Conservation (phyloP, 1,284 basidiomycete species). For the Tranzscheliella williamsii region DNA sequence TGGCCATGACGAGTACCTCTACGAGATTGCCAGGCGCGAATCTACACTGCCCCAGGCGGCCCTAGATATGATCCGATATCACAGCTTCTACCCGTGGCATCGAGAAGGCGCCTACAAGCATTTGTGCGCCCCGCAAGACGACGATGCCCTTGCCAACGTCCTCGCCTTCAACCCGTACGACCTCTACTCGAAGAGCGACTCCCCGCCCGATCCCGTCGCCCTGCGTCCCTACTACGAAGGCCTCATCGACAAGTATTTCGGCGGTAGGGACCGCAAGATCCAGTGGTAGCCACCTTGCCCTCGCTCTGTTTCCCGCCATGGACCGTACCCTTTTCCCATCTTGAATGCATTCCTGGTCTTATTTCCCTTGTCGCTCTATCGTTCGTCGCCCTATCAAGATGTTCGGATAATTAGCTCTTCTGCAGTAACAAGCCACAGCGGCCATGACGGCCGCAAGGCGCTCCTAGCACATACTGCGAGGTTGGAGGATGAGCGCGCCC, state of each 20-base stretch:
- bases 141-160: slow-evolving; percentile 31
- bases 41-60: slow-evolving; percentile 76
- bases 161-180: slow-evolving; percentile 83
- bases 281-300: too few relatives aligned
- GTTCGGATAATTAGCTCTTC: too few relatives aligned
- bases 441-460: too few relatives aligned
- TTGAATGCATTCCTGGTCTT: too few relatives aligned
- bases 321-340: too few relatives aligned
- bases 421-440: too few relatives aligned
- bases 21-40: slow-evolving; percentile 40
- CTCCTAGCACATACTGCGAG: too few relatives aligned
- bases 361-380: too few relatives aligned
- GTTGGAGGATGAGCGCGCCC: too few relatives aligned
- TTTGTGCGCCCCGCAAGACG: slow-evolving; percentile 27
- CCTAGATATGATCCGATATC: slow-evolving; percentile 88
- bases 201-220: slow-evolving; percentile 68
- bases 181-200: slow-evolving; percentile 84
- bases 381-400: too few relatives aligned
- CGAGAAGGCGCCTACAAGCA: slow-evolving; percentile 39
- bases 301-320: too few relatives aligned
- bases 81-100: slow-evolving; percentile 82
- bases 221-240: slow-evolving; percentile 80
- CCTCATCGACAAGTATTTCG: slow-evolving; percentile 80
- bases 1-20: slow-evolving; percentile 74
- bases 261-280: slow-evolving; percentile 33